Percentiles rank a stretch among this genome's conserved stretches.
Conservation (phyloP, 2,329 filamentous ascomycete species). For the Rhynchosporium agropyri region DNA sequence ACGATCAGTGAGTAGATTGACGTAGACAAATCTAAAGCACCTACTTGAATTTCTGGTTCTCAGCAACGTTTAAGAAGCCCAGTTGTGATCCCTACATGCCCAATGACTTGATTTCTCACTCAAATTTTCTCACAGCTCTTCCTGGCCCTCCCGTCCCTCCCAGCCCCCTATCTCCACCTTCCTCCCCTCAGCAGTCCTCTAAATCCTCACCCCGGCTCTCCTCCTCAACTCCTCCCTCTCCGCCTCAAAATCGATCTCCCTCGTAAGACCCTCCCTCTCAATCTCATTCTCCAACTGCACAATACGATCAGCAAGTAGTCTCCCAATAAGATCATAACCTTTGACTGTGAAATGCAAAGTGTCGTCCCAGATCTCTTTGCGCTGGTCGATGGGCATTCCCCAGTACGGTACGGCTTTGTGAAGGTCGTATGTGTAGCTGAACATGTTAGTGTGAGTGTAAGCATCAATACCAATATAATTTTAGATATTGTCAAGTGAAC, state of each 20-base stretch:
- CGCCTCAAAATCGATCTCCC: conserved; percentile 5
- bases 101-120: neutral
- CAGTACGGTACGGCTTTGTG: conserved; percentile 57
- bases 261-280: conserved; percentile 26
- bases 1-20: no score
- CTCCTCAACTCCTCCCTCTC: conserved; percentile 16
- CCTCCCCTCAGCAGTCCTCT: neutral
- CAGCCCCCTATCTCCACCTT: neutral
- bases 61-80: no score
- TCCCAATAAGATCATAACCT: conserved; percentile 66
- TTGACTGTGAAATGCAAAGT: conserved; percentile 58
- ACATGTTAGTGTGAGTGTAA: neutral
- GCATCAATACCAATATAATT: neutral
- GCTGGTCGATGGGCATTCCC: conserved; percentile 50
- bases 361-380: conserved; percentile 61
- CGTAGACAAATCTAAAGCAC: no score
- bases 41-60: no score
- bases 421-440: conserved; percentile 60
- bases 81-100: no score
- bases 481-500: neutral
- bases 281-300: conserved; percentile 48
- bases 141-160: neutral
- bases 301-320: conserved; percentile 56
- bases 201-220: neutral
- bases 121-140: neutral